These are phyloP conservation scores for Nepenthes mirabilis DNA, from an alignment of 148 eudicot genomes.

Conservation along the genomic window DNA sequence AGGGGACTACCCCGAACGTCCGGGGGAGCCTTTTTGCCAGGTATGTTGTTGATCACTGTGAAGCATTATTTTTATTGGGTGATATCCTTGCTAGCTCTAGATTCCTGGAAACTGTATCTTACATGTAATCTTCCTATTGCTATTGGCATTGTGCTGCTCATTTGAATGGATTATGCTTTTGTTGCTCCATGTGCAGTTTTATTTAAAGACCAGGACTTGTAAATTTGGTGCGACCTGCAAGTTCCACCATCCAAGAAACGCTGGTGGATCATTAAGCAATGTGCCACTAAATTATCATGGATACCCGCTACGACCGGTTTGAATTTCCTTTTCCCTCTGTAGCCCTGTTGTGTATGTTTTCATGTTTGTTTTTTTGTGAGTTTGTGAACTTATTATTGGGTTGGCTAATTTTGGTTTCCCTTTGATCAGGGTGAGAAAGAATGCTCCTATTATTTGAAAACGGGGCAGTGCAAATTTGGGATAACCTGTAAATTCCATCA, in stretches of 20 bases:
- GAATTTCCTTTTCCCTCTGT: conserved; percentile 6
- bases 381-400: not conserved
- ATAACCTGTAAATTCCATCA: conserved; percentile 93
- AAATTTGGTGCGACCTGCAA: conserved; percentile 91
- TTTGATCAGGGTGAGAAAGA: conserved; percentile 65
- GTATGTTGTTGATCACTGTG: conserved; percentile 19
- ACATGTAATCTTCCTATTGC: not conserved
- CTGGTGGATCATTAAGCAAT: conserved; percentile 58
- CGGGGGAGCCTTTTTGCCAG: conserved; percentile 77
- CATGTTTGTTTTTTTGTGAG: not conserved
- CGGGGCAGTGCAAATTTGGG: conserved; percentile 98
- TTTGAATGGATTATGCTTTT: conserved; percentile 5
- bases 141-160: not conserved
- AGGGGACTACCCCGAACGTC: conserved; percentile 64
- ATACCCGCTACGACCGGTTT: conserved; percentile 78
- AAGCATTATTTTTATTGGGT: conserved; percentile 1
- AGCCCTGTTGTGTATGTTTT: not conserved
- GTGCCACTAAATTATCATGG: conserved; percentile 67
- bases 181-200: conserved; percentile 48
- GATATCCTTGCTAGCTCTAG: not conserved
- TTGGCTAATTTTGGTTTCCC: conserved; percentile 2
- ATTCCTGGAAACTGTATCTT: not conserved
- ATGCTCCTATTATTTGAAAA: conserved; percentile 99
- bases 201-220: conserved; percentile 84
- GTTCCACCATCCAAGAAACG: conserved; percentile 78